A percentile compares a stretch with the other conserved stretches of the same genome.
Conservation (phyloP, 139 green algal genomes). For the Bryopsis sp. region DNA sequence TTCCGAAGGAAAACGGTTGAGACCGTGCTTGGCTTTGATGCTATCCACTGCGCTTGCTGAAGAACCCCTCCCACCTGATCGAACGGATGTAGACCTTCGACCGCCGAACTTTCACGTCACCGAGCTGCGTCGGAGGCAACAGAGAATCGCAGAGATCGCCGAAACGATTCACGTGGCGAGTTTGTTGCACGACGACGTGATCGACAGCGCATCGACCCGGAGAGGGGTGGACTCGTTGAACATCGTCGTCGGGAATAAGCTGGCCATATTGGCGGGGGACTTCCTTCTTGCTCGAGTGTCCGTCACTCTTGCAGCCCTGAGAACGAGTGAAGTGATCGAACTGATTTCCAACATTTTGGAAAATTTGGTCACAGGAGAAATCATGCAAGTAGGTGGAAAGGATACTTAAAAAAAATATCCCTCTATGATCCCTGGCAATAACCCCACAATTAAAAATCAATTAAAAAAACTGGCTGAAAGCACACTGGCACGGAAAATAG, state of each 20-base stretch:
- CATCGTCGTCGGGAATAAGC: constrained; percentile 63
- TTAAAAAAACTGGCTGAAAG: not conserved
- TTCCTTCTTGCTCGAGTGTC: constrained; percentile 93
- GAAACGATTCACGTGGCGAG: constrained; percentile 94
- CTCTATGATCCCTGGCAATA: not conserved
- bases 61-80: constrained; percentile 23
- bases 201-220: constrained; percentile 80
- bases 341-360: constrained; percentile 84
- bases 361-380: constrained; percentile 91
- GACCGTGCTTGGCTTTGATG: constrained; percentile 78
- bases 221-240: constrained; percentile 81
- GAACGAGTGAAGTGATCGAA: constrained; percentile 78
- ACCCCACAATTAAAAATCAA: not conserved
- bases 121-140: constrained; percentile 69
- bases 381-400: constrained; percentile 79
- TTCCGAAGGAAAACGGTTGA: constrained; percentile 84
- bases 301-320: constrained; percentile 79
- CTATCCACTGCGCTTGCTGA: constrained; percentile 69
- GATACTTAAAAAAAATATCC: not conserved
- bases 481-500: not conserved
- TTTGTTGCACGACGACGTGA: constrained; percentile 95
- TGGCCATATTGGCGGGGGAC: constrained; percentile 94
- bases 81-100: constrained; percentile 45
- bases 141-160: constrained; percentile 91
- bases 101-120: constrained; percentile 41